phyloP scores from a whole-genome alignment of 495 filamentous ascomycete species.

The Aspergillus funiculosus region DNA sequence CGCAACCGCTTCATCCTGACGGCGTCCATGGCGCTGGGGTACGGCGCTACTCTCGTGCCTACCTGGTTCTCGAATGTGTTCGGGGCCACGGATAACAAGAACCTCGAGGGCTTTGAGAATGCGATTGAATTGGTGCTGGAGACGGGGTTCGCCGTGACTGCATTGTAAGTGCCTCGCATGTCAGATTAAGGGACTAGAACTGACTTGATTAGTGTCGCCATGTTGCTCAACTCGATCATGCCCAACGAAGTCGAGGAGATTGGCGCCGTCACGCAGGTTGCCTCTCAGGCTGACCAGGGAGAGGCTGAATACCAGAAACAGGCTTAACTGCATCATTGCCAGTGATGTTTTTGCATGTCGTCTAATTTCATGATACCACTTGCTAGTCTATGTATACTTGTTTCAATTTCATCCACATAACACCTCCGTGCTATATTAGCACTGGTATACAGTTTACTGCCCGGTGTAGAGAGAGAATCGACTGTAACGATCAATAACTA shows the following conservation, averaged over 20 bases:
- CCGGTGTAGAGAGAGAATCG: too few species aligned
- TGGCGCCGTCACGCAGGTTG: neutral
- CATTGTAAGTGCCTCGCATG: conserved; percentile 33
- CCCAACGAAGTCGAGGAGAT: conserved; percentile 11
- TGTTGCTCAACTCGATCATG: conserved; percentile 13
- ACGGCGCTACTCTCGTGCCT: conserved; percentile 76
- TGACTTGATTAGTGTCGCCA: conserved; percentile 5
- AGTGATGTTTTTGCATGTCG: too few species aligned
- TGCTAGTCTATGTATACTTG: too few species aligned
- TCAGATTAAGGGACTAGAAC: neutral
- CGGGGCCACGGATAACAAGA: conserved; percentile 66
- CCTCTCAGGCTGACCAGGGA: too few species aligned
- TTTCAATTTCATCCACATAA: too few species aligned
- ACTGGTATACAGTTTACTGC: neutral
- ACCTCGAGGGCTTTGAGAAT: conserved; percentile 72
- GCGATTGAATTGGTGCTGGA: conserved; percentile 79
- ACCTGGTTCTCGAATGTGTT: conserved; percentile 63
- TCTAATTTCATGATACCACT: too few species aligned
- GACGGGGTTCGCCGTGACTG: conserved; percentile 62
- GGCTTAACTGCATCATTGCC: too few species aligned
- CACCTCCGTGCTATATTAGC: too few species aligned
- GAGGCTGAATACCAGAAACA: too few species aligned
- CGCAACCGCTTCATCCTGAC: conserved; percentile 87
- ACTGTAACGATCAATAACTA: conserved; percentile 51
- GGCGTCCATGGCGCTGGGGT: conserved; percentile 67